Percentiles rank a stretch among this genome's conserved stretches.
Evolutionary conservation across 441 rosid genomes (phyloP).

Genomic region (Flueggea neowawraea): DNA sequence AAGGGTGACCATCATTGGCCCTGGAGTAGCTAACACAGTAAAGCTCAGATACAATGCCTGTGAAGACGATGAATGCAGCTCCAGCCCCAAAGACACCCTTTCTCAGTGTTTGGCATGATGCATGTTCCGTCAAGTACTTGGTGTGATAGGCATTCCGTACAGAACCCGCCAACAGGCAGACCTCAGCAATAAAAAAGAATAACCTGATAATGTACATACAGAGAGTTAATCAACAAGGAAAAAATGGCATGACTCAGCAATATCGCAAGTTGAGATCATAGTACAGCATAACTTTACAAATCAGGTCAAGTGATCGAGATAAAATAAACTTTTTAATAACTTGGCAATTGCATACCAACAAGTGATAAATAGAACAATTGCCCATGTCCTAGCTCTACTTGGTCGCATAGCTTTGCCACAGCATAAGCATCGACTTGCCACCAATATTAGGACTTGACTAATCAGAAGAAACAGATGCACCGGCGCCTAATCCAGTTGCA

Average conservation of each 20-base stretch:
- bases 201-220: constrained; percentile 47
- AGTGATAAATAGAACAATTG: constrained; percentile 66
- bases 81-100: constrained; percentile 86
- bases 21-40: constrained; percentile 63
- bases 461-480: constrained; percentile 57
- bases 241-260: not conserved
- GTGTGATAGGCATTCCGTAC: constrained; percentile 81
- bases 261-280: not conserved
- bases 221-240: not conserved
- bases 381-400: constrained; percentile 73
- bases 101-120: constrained; percentile 55
- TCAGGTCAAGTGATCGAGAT: not conserved
- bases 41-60: constrained; percentile 69
- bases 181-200: constrained; percentile 76
- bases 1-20: constrained; percentile 36
- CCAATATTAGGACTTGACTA: constrained; percentile 66
- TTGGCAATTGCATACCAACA: constrained; percentile 49
- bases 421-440: constrained; percentile 66
- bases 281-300: no score
- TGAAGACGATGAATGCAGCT: constrained; percentile 70
- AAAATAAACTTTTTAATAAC: no score
- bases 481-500: constrained; percentile 73
- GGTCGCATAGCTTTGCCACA: constrained; percentile 78
- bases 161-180: constrained; percentile 80
- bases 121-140: constrained; percentile 35